These are phyloP conservation scores for Nannizzia gypsea DNA, from an alignment of 2,329 filamentous ascomycete genomes.

Conservation along the genomic window DNA sequence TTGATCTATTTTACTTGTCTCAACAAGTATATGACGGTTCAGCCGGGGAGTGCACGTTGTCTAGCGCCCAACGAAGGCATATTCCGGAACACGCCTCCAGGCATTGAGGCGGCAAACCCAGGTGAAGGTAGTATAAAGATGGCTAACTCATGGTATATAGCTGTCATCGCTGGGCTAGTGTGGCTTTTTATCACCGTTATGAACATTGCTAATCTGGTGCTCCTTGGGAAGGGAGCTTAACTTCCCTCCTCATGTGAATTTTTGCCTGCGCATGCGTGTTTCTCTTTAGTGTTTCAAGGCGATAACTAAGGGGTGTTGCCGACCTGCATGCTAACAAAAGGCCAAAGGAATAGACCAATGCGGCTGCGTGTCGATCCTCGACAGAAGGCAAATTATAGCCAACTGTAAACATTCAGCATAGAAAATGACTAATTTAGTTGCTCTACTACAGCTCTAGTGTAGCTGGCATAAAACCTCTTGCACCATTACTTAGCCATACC, in stretches of 20 bases:
- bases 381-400: background rate
- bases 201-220: conserved; percentile 65
- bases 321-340: background rate
- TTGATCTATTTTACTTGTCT: conserved; percentile 76
- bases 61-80: background rate
- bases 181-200: conserved; percentile 66
- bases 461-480: conserved; percentile 59
- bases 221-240: conserved; percentile 33
- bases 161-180: conserved; percentile 47
- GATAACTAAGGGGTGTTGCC: background rate
- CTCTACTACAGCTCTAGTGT: background rate
- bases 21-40: conserved; percentile 66
- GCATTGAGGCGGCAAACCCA: background rate
- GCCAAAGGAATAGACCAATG: background rate
- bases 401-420: background rate
- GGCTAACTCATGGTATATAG: conserved; percentile 58
- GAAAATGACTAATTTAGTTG: background rate
- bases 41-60: conserved; percentile 31
- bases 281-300: background rate
- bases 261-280: too few species aligned
- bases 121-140: conserved; percentile 42
- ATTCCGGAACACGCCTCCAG: background rate
- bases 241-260: background rate
- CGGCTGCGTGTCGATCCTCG: background rate
- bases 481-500: conserved; percentile 81